A percentile compares a stretch with the other conserved stretches of the same genome.
Evolutionary conservation across 2,329 filamentous ascomycete genomes (phyloP).

Genomic region (Phialophora expanda): DNA sequence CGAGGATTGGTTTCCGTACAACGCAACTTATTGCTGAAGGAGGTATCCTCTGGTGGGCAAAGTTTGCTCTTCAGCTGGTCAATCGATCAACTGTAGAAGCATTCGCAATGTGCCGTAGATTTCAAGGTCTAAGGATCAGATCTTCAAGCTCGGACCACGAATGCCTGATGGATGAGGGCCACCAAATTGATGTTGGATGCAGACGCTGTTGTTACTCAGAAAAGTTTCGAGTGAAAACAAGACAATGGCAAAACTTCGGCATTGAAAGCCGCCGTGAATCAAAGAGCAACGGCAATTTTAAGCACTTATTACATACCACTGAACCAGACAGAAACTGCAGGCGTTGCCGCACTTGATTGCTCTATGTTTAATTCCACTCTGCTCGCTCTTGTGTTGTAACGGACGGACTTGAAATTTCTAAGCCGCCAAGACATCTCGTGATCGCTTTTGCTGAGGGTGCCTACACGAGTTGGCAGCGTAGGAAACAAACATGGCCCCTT

Average conservation of each 20-base stretch:
- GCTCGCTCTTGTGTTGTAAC: not conserved
- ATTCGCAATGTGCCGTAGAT: not conserved
- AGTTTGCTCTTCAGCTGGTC: not conserved
- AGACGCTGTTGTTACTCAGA: not conserved
- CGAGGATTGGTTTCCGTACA: not conserved
- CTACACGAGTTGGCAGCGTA: not conserved
- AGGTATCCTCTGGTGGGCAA: not conserved
- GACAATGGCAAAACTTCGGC: not conserved
- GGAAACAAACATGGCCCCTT: slow-evolving; percentile 22
- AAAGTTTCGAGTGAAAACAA: not conserved
- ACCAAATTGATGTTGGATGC: not conserved
- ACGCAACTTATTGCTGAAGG: not conserved
- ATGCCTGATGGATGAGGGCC: not conserved
- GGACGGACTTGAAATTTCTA: not conserved
- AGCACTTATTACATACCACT: not conserved
- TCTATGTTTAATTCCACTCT: not conserved
- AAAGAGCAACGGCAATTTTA: not conserved
- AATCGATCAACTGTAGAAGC: not conserved
- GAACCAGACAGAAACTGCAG: not conserved
- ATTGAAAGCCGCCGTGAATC: not conserved
- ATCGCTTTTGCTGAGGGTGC: not conserved
- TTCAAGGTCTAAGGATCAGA: not conserved
- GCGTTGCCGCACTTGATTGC: not conserved
- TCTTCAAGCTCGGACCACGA: not conserved
- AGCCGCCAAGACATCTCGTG: not conserved